These are phyloP conservation scores for Psilocybe sp. DNA, from an alignment of 768 basidiomycete genomes.

Conservation along the genomic window DNA sequence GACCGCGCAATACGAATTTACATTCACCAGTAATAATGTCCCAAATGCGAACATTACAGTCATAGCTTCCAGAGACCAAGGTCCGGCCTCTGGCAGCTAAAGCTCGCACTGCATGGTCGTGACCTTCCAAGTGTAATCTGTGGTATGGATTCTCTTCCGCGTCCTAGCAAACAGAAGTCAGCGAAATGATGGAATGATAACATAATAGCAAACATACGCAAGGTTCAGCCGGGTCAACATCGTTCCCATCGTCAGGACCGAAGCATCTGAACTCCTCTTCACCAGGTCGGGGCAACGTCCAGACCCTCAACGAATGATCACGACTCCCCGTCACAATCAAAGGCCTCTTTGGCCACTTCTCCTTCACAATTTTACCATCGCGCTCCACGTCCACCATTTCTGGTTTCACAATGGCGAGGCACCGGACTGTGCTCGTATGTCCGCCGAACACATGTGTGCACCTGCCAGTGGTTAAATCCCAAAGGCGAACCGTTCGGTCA, in stretches of 20 bases:
- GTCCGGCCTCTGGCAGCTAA: constrained; percentile 89
- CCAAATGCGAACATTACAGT: constrained; percentile 94
- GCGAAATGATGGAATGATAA: constrained; percentile 1
- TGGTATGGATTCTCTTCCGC: constrained; percentile 85
- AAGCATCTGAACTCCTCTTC: constrained; percentile 76
- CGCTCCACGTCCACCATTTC: constrained; percentile 77
- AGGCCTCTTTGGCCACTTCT: constrained; percentile 68
- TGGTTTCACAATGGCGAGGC: constrained; percentile 93
- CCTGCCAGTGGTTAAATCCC: constrained; percentile 76
- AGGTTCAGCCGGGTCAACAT: constrained; percentile 51
- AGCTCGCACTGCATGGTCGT: constrained; percentile 89
- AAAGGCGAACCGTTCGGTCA: constrained; percentile 89
- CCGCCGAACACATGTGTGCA: constrained; percentile 95
- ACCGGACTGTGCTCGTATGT: constrained; percentile 94
- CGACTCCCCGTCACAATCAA: constrained; percentile 74
- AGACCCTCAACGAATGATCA: constrained; percentile 65
- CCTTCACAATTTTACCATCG: constrained; percentile 61
- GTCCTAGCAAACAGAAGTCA: constrained; percentile 34
- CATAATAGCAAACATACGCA: constrained; percentile 25
- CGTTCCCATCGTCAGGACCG: constrained; percentile 52
- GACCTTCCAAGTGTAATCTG: constrained; percentile 78
- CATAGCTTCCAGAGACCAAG: constrained; percentile 94
- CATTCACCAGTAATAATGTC: constrained; percentile 83
- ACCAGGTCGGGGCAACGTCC: constrained; percentile 53
- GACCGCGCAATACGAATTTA: constrained; percentile 79